Percentiles rank a stretch among this genome's conserved stretches.
These are phyloP conservation scores for Cucurbita moschata DNA, from an alignment of 306 rosid genomes.

Conservation along the genomic window DNA sequence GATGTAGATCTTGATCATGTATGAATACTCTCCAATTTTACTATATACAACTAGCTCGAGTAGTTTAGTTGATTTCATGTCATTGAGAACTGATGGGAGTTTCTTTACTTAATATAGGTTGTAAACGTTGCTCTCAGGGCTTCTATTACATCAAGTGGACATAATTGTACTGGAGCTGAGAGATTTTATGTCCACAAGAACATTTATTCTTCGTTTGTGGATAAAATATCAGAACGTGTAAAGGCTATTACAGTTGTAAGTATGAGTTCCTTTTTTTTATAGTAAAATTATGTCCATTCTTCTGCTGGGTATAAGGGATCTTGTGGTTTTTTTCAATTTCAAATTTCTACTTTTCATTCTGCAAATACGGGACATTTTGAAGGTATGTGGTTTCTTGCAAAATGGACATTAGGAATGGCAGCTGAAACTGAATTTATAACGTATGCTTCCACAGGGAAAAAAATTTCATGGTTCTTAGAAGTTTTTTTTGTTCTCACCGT, in stretches of 20 bases:
- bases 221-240: slow-evolving; percentile 54
- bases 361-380: background rate
- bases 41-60: background rate
- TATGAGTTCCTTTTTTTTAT: slow-evolving; percentile 3
- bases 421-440: background rate
- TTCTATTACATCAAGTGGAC: slow-evolving; percentile 89
- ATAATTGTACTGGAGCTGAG: slow-evolving; percentile 97
- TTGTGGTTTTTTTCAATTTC: background rate
- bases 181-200: slow-evolving; percentile 78
- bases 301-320: background rate
- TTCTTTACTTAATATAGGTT: slow-evolving; percentile 38
- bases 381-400: background rate
- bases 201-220: slow-evolving; percentile 61
- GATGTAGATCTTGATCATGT: slow-evolving; percentile 85
- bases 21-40: slow-evolving; percentile 16
- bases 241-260: slow-evolving; percentile 83
- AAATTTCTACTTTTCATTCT: background rate
- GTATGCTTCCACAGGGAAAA: background rate
- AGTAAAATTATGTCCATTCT: background rate
- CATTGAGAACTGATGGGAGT: slow-evolving; percentile 11
- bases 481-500: background rate
- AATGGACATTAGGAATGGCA: background rate
- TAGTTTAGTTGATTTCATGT: background rate
- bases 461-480: background rate
- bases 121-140: slow-evolving; percentile 90